Conservation (phyloP, 2,329 filamentous ascomycete species). For the Diaporthe citriasiana region DNA sequence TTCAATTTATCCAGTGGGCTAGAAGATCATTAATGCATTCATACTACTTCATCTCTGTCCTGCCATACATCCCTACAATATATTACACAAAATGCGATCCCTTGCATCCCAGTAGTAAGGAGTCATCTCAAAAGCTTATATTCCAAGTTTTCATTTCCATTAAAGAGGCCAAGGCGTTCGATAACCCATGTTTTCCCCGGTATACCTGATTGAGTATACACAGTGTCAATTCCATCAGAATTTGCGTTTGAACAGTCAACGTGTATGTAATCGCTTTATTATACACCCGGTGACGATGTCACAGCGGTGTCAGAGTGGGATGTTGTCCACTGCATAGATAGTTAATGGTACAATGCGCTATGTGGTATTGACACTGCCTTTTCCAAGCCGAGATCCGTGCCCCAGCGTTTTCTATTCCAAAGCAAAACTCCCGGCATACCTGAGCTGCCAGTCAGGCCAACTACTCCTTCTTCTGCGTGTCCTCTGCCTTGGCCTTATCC, state of each 20-base stretch:
- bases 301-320: slow-evolving; percentile 17
- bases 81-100: too few species aligned
- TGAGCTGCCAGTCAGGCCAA: background rate
- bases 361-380: slow-evolving; percentile 21
- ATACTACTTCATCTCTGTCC: background rate
- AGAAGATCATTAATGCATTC: too few species aligned
- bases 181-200: too few species aligned
- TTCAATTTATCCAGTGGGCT: too few species aligned
- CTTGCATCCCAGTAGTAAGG: background rate
- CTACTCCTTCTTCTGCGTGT: slow-evolving; percentile 22
- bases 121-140: background rate
- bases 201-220: too few species aligned
- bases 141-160: background rate
- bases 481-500: slow-evolving; percentile 39
- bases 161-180: too few species aligned
- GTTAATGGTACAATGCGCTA: slow-evolving; percentile 14
- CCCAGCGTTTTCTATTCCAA: slow-evolving; percentile 12
- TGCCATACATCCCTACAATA: background rate
- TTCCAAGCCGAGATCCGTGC: slow-evolving; percentile 9
- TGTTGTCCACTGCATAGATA: slow-evolving; percentile 25
- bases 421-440: background rate
- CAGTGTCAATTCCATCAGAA: too few species aligned
- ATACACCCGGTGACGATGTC: slow-evolving; percentile 11
- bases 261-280: slow-evolving; percentile 21
- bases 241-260: background rate